Conservation (phyloP, 768 basidiomycete genomes). For the Panus rudis region DNA sequence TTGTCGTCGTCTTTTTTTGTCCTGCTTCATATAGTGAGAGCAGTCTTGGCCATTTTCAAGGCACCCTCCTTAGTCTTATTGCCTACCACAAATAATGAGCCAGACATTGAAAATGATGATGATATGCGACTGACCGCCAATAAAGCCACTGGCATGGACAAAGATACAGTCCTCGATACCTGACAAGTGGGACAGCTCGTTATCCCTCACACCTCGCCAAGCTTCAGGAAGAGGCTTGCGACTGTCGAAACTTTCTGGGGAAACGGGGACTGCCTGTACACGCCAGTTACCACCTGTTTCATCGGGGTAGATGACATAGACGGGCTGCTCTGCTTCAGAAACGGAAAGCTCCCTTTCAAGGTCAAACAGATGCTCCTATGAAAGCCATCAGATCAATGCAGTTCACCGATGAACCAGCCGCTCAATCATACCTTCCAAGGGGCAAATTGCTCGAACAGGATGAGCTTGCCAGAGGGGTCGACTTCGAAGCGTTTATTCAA, state of each 20-base stretch:
- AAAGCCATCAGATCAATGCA: conserved; percentile 4
- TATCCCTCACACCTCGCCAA: conserved; percentile 91
- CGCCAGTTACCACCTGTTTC: conserved; percentile 75
- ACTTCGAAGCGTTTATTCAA: conserved; percentile 46
- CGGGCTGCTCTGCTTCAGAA: conserved; percentile 43
- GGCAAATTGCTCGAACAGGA: conserved; percentile 72
- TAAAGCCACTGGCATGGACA: conserved; percentile 94
- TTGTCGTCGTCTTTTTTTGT: no score
- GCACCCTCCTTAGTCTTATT: conserved; percentile 90
- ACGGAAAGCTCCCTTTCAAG: conserved; percentile 58
- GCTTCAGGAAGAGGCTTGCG: conserved; percentile 87
- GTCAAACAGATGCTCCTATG: conserved; percentile 84
- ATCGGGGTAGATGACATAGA: conserved; percentile 90
- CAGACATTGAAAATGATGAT: neutral
- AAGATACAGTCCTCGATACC: conserved; percentile 85
- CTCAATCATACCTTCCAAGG: conserved; percentile 73
- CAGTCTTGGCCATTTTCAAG: conserved; percentile 66
- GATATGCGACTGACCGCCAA: conserved; percentile 59
- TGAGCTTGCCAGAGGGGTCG: conserved; percentile 66
- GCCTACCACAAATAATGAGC: conserved; percentile 34
- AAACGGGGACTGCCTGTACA: conserved; percentile 82
- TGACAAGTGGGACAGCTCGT: conserved; percentile 60
- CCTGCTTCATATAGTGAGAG: conserved; percentile 37
- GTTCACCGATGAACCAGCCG: neutral
- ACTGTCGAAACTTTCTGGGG: conserved; percentile 81